A percentile compares a stretch with the other conserved stretches of the same genome.
phyloP scores from a whole-genome alignment of 1,284 basidiomycete genomes.

The Xanthoconium separans region DNA sequence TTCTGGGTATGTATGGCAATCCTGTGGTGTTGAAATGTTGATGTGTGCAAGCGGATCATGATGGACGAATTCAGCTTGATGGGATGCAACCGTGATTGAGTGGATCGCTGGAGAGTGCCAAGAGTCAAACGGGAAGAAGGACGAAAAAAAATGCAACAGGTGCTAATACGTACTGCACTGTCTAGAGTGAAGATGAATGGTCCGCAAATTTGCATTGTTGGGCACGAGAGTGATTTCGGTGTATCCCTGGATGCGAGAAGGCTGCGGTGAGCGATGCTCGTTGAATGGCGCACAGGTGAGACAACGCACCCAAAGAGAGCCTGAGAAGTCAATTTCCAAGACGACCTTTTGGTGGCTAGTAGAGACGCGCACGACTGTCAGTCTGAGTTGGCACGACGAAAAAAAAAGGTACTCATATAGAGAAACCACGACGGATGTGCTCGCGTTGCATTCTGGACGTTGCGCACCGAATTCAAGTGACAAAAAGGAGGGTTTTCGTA shows the following conservation, averaged over 20 bases:
- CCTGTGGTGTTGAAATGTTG: slow-evolving; percentile 68
- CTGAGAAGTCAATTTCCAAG: slow-evolving; percentile 85
- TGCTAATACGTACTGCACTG: slow-evolving; percentile 66
- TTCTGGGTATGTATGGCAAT: slow-evolving; percentile 90
- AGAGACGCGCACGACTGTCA: slow-evolving; percentile 56
- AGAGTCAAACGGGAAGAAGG: slow-evolving; percentile 13
- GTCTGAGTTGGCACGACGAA: slow-evolving; percentile 24
- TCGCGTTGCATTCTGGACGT: slow-evolving; percentile 62
- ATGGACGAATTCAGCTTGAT: slow-evolving; percentile 72
- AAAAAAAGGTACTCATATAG: slow-evolving; percentile 64
- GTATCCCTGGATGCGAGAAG: slow-evolving; percentile 61
- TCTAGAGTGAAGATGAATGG: slow-evolving; percentile 83
- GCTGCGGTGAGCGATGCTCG: slow-evolving; percentile 19
- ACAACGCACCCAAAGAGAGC: slow-evolving; percentile 65
- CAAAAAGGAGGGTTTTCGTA: neutral
- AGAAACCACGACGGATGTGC: slow-evolving; percentile 74
- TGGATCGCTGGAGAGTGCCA: slow-evolving; percentile 58
- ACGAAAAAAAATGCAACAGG: neutral
- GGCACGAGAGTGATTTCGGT: slow-evolving; percentile 89
- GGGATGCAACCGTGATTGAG: slow-evolving; percentile 66
- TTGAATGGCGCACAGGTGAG: slow-evolving; percentile 7
- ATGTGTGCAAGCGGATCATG: slow-evolving; percentile 75
- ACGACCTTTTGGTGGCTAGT: slow-evolving; percentile 93
- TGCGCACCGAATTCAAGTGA: slow-evolving; percentile 5
- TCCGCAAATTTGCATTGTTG: slow-evolving; percentile 69